phyloP scores from a whole-genome alignment of 768 basidiomycete genomes.

The Lactifluus pinguis region DNA sequence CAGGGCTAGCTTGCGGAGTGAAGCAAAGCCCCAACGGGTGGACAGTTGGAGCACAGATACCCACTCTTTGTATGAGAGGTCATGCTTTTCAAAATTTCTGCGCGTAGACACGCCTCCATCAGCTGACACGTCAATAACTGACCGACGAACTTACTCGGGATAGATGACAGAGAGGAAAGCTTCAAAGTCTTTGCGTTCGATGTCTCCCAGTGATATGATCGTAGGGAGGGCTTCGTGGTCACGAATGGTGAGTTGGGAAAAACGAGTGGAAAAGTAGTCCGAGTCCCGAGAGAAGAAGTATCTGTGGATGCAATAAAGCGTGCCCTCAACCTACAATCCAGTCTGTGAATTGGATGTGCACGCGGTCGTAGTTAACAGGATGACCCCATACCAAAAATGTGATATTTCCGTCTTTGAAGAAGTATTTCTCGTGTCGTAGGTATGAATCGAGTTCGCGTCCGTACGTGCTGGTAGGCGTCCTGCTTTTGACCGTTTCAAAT shows the following conservation, averaged over 20 bases:
- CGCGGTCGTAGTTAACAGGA: not conserved
- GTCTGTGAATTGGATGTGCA: not conserved
- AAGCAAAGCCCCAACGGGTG: slow-evolving; percentile 23
- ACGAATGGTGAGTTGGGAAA: not conserved
- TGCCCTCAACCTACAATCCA: not conserved
- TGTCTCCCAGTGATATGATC: not conserved
- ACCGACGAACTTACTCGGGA: not conserved
- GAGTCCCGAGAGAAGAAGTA: slow-evolving; percentile 8
- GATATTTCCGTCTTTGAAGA: not conserved
- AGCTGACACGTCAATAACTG: not conserved
- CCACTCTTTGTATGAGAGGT: slow-evolving; percentile 12
- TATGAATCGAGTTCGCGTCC: not conserved
- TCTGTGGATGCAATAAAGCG: not conserved
- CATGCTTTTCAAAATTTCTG: not conserved
- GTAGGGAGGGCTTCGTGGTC: not conserved
- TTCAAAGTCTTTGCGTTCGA: not conserved
- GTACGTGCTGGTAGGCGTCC: not conserved
- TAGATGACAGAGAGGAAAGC: not conserved
- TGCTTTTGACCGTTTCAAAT: not conserved
- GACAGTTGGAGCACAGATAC: slow-evolving; percentile 15
- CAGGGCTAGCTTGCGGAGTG: slow-evolving; percentile 19
- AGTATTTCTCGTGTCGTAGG: slow-evolving; percentile 1
- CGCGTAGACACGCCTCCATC: not conserved
- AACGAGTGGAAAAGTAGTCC: not conserved
- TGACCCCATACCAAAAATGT: not conserved